These are phyloP conservation scores for Paramecium bursaria DNA, from an alignment of 73 alveolate genomes.

Conservation along the genomic window DNA sequence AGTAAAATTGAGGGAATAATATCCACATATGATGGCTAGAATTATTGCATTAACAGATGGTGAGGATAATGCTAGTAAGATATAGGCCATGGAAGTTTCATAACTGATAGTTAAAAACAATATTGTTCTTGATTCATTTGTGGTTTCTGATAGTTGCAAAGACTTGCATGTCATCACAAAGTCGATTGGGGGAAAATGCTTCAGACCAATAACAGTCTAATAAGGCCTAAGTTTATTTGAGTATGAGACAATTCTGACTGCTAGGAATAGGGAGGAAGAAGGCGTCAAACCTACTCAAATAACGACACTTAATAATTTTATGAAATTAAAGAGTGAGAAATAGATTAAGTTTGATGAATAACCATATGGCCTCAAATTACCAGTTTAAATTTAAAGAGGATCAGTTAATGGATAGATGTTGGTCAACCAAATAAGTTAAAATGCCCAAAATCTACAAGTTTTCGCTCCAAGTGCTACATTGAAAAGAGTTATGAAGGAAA, in stretches of 20 bases:
- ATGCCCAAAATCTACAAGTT: not conserved
- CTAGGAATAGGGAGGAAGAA: conserved; percentile 40
- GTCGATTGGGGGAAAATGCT: conserved; percentile 72
- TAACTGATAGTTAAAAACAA: conserved; percentile 55
- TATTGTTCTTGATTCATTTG: conserved; percentile 69
- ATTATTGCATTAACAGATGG: conserved; percentile 75
- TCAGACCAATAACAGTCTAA: conserved; percentile 62
- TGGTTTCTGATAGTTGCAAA: conserved; percentile 69
- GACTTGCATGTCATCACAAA: conserved; percentile 66
- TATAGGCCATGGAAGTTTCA: conserved; percentile 42
- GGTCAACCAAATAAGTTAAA: conserved; percentile 41
- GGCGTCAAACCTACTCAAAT: not conserved
- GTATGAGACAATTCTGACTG: conserved; percentile 69
- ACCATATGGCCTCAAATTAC: conserved; percentile 59
- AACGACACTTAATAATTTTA: not conserved
- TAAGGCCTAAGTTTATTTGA: conserved; percentile 72
- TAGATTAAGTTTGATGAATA: conserved; percentile 46
- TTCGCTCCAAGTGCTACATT: conserved; percentile 1
- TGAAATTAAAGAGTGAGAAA: conserved; percentile 3
- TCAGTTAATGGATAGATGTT: conserved; percentile 16
- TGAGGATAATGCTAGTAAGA: conserved; percentile 63
- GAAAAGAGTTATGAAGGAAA: conserved; percentile 64
- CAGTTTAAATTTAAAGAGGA: conserved; percentile 1
- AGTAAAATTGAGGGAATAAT: conserved; percentile 45
- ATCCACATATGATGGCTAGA: conserved; percentile 70